These are phyloP conservation scores for Phytophthora vignae DNA, from an alignment of 352 stramenopile species.

Conservation along the genomic window DNA sequence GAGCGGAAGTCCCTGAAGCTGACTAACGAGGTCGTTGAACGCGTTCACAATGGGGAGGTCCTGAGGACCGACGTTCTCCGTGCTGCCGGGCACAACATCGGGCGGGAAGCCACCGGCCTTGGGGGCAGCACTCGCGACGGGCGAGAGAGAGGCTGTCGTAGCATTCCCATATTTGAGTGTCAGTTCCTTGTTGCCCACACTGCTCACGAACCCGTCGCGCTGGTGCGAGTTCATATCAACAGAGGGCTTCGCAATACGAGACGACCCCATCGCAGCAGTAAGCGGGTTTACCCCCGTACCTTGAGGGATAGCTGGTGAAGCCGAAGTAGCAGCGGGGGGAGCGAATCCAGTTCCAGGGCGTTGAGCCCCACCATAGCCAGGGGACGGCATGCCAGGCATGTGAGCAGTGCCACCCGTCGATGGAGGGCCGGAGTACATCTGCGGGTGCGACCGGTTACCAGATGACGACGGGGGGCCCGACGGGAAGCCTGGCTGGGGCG, in stretches of 20 bases:
- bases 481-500: conserved; percentile 45
- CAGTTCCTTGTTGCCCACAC: conserved; percentile 88
- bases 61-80: conserved; percentile 76
- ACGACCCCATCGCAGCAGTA: conserved; percentile 65
- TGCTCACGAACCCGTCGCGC: conserved; percentile 87
- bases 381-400: conserved; percentile 35
- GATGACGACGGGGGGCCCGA: conserved; percentile 66
- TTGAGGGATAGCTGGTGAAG: conserved; percentile 59
- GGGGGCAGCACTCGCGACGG: conserved; percentile 36
- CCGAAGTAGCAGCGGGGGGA: conserved; percentile 32
- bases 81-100: conserved; percentile 67
- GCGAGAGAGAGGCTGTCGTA: conserved; percentile 70
- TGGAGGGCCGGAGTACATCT: conserved; percentile 50
- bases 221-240: conserved; percentile 86
- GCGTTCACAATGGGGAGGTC: conserved; percentile 81
- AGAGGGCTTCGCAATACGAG: conserved; percentile 80
- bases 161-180: conserved; percentile 89
- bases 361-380: conserved; percentile 40
- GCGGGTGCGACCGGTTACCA: conserved; percentile 31
- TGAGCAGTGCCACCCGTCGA: conserved; percentile 40
- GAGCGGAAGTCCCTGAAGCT: conserved; percentile 75
- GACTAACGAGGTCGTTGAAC: conserved; percentile 83
- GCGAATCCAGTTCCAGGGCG: conserved; percentile 49
- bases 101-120: conserved; percentile 54
- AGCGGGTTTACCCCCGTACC: conserved; percentile 78